These are phyloP conservation scores for Cardamine resedifolia DNA, from an alignment of 345 rosid genomes.

Conservation along the genomic window DNA sequence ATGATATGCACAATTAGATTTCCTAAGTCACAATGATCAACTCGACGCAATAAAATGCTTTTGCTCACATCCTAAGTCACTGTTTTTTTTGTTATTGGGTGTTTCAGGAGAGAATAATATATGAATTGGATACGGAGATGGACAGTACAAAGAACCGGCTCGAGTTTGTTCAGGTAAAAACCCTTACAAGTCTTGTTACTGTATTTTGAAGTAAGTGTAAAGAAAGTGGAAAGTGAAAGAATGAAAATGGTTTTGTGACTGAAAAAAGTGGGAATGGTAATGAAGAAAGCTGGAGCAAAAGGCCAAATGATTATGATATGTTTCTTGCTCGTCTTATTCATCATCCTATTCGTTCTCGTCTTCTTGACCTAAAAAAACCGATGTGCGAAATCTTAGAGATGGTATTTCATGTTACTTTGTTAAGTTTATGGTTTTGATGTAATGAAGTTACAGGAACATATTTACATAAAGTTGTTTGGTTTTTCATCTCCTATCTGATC, in stretches of 20 bases:
- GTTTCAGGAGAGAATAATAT: conserved; percentile 78
- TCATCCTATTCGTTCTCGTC: conserved; percentile 83
- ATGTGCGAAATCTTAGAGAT: background rate
- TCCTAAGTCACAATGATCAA: conserved; percentile 2
- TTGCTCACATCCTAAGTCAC: too few species aligned
- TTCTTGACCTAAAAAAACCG: conserved; percentile 54
- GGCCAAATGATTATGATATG: conserved; percentile 94
- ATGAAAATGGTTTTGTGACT: conserved; percentile 39
- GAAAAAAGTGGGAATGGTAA: conserved; percentile 97
- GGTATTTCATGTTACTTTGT: conserved; percentile 6
- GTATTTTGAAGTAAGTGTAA: background rate
- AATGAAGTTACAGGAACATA: conserved; percentile 17
- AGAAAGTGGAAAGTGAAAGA: background rate
- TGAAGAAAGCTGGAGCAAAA: conserved; percentile 95
- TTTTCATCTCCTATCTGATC: background rate
- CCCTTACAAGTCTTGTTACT: background rate
- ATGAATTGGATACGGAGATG: conserved; percentile 82
- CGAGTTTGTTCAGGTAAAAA: conserved; percentile 91
- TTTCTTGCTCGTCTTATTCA: conserved; percentile 74
- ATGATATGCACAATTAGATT: background rate
- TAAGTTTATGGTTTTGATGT: conserved; percentile 22
- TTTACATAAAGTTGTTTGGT: background rate
- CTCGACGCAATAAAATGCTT: background rate
- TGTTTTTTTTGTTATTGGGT: conserved; percentile 16
- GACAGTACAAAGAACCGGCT: conserved; percentile 91